Evolutionary conservation across 257 asterid species (phyloP), one percentile per base, ranked within the genome.

Genomic region (Plantago ovata): DNA sequence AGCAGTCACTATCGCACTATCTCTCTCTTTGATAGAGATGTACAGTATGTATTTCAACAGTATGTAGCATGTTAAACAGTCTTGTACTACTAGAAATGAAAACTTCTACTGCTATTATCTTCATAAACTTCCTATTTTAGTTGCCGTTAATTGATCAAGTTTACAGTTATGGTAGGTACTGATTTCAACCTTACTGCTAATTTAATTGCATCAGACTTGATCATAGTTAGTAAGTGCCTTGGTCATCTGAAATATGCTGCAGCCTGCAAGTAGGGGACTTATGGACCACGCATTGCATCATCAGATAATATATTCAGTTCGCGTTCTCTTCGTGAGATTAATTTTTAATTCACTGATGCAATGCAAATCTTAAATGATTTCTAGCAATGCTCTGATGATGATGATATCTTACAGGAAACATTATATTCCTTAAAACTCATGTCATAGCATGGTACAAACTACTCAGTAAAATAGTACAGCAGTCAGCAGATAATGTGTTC

Each of bases 221-320:
- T 53, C 67, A 43, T 60, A 32, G 39, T 19, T n/a, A n/a, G n/a
- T n/a, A n/a, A n/a, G 20, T 57, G 65, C 52, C 51, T 16, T 18
- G 56, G 65, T 52, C 60, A 50, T 50, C 41, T 16, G 23, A 1
- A 54, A 21, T 19, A n/a, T n/a, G n/a, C 38, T 20, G 42, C 9
- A 14, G 53, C 36, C 36, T 28, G 36, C 36, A 49, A 6, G 10
- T 19, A 8, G 36, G 21, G 38, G n/a, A n/a, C n/a, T n/a, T n/a
- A n/a, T n/a, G n/a, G n/a, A 1, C 51, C 54, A 65, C 33, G n/a
- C n/a, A n/a, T n/a, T 28, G 36, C 33, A 28, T 28, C 33, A 28
- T 28, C 7, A 28, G 3, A 28, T 3, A 3, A 28, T 28, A 28
- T 1, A 28, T 28, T 28, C 4, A 28, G 36, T 3, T 0, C 3